Percentiles rank a stretch among this genome's conserved stretches.
These are phyloP conservation scores for Tylopilus sp. DNA, from an alignment of 768 basidiomycete genomes.

Conservation along the genomic window DNA sequence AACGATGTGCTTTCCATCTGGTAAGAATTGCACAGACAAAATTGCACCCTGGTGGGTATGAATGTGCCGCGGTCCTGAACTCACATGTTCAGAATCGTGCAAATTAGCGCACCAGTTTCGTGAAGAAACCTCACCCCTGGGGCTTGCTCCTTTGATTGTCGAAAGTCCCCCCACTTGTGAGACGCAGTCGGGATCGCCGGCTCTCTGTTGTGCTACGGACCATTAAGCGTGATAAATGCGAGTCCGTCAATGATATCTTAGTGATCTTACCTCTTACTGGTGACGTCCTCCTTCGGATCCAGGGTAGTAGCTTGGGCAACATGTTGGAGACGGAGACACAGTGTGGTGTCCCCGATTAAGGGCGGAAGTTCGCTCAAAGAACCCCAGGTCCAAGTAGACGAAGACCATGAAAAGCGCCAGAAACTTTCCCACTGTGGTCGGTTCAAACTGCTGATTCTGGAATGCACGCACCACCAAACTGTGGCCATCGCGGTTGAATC, in stretches of 20 bases:
- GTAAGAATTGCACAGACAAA: constrained; percentile 11
- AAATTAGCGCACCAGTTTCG: no score
- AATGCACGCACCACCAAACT: no score
- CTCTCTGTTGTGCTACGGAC: constrained; percentile 1
- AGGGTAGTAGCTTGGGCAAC: constrained; percentile 11
- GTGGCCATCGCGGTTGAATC: neutral
- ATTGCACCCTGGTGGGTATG: neutral
- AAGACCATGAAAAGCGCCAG: neutral
- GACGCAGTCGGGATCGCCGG: neutral
- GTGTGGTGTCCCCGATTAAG: neutral
- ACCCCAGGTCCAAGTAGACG: neutral
- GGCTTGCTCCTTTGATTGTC: neutral
- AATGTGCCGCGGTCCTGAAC: constrained; percentile 4
- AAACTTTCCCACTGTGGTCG: constrained; percentile 2
- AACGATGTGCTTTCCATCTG: constrained; percentile 8
- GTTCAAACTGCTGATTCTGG: no score
- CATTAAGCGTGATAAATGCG: neutral
- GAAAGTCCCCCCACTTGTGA: neutral
- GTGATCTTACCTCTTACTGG: neutral
- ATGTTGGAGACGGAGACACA: neutral
- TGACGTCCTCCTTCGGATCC: constrained; percentile 5
- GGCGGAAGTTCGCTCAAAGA: no score
- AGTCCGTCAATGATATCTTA: neutral
- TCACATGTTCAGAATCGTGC: neutral
- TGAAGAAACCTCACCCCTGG: constrained; percentile 2